Percentiles rank a stretch among this genome's conserved stretches.
Evolutionary conservation across 75 land plant species (phyloP).

Genomic region (Selaginella moellendorffii): DNA sequence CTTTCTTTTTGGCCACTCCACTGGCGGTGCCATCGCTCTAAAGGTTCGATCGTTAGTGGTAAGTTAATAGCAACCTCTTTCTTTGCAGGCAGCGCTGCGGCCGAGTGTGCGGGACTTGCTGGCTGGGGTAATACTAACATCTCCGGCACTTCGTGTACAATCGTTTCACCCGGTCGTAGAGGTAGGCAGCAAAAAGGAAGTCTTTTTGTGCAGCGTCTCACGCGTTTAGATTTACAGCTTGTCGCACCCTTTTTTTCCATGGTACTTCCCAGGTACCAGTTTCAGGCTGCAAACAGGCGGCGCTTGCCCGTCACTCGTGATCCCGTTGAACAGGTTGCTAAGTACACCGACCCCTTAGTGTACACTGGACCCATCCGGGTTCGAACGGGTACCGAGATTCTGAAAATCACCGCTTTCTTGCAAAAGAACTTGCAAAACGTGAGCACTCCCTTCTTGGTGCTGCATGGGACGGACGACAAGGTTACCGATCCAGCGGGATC

Average conservation of each 20-base stretch:
- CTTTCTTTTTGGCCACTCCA: slow-evolving; percentile 90
- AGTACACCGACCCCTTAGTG: slow-evolving; percentile 89
- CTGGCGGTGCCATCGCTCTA: slow-evolving; percentile 90
- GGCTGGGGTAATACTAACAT: slow-evolving; percentile 68
- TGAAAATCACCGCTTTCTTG: slow-evolving; percentile 57
- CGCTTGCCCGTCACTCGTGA: slow-evolving; percentile 82
- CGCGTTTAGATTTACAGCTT: slow-evolving; percentile 42
- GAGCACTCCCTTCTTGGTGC: slow-evolving; percentile 67
- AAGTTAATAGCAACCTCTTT: too few relatives aligned
- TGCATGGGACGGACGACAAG: slow-evolving; percentile 80
- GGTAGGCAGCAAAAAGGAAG: too few relatives aligned
- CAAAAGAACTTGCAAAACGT: slow-evolving; percentile 48
- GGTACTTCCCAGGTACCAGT: slow-evolving; percentile 61
- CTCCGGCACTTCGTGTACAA: slow-evolving; percentile 88
- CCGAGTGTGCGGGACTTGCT: slow-evolving; percentile 40
- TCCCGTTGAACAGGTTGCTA: slow-evolving; percentile 67
- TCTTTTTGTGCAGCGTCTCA: too few relatives aligned
- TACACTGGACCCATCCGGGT: slow-evolving; percentile 86
- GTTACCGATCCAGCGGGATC: slow-evolving; percentile 86
- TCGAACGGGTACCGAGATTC: slow-evolving; percentile 83
- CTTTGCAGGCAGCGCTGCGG: slow-evolving; percentile 65
- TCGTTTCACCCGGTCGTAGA: slow-evolving; percentile 86
- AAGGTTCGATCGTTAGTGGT: too few relatives aligned
- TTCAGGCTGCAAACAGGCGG: slow-evolving; percentile 62
- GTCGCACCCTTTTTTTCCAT: slow-evolving; percentile 78